Conservation (phyloP, 352 stramenopile genomes). For the Phytophthora lateralis region DNA sequence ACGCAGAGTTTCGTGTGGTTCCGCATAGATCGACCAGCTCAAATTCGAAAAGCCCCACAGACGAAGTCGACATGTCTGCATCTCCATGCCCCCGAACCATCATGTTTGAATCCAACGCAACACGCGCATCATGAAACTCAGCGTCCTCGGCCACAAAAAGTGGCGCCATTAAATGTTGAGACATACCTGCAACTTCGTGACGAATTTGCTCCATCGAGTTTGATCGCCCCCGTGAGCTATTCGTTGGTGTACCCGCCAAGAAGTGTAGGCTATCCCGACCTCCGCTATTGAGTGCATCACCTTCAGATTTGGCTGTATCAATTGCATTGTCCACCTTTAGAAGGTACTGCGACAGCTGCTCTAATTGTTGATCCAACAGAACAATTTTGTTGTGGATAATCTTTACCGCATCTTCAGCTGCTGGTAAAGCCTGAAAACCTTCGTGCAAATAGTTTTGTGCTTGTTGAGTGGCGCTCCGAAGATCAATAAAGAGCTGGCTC, state of each 20-base stretch:
- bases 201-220: slow-evolving; percentile 66
- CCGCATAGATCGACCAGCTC: slow-evolving; percentile 85
- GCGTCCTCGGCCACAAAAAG: slow-evolving; percentile 84
- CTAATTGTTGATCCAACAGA: slow-evolving; percentile 74
- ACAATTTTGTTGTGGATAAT: slow-evolving; percentile 87
- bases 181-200: slow-evolving; percentile 70
- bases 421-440: slow-evolving; percentile 74
- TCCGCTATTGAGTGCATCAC: slow-evolving; percentile 46
- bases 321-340: slow-evolving; percentile 79
- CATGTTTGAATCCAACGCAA: slow-evolving; percentile 42
- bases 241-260: slow-evolving; percentile 38
- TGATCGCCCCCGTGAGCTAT: slow-evolving; percentile 31
- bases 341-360: slow-evolving; percentile 64
- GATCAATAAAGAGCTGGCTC: slow-evolving; percentile 80
- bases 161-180: slow-evolving; percentile 73
- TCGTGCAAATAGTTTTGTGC: slow-evolving; percentile 87
- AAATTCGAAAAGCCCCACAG: slow-evolving; percentile 79
- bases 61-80: slow-evolving; percentile 65
- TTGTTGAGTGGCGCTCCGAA: slow-evolving; percentile 82
- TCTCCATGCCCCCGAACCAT: slow-evolving; percentile 23
- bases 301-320: slow-evolving; percentile 65
- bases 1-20: slow-evolving; percentile 53
- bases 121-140: slow-evolving; percentile 83
- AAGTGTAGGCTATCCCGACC: slow-evolving; percentile 71
- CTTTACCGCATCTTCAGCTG: slow-evolving; percentile 79